Conservation (phyloP, 306 rosid species). For the Inga leiocalycina region DNA sequence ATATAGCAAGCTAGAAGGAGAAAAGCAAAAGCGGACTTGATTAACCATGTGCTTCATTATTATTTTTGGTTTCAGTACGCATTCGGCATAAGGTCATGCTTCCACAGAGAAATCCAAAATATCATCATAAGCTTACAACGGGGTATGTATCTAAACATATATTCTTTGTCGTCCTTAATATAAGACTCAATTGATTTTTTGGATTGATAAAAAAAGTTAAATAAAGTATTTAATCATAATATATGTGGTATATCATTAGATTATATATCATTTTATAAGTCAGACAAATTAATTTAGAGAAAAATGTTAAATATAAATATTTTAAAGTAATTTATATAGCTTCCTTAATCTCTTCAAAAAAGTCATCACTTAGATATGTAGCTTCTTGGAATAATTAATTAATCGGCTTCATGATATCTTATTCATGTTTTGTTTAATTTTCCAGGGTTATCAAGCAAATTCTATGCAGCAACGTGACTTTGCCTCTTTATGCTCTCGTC, state of each 20-base stretch:
- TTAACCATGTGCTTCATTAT: neutral
- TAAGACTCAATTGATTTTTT: no score
- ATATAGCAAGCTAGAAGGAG: neutral
- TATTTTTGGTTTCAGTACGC: conserved; percentile 39
- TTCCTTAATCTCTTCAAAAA: no score
- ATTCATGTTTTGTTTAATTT: neutral
- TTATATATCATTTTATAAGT: no score
- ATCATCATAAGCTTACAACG: conserved; percentile 52
- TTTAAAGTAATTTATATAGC: no score
- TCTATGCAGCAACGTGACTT: conserved; percentile 79
- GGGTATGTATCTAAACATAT: conserved; percentile 49
- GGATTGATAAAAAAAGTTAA: no score
- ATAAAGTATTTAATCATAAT: no score
- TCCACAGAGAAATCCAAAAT: conserved; percentile 45
- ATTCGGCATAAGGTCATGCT: conserved; percentile 46
- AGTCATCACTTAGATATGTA: no score
- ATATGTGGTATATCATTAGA: no score
- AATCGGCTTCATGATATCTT: neutral
- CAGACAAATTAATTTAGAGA: no score
- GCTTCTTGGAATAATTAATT: neutral
- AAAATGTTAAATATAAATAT: no score
- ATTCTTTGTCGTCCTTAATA: no score
- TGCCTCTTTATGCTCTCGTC: conserved; percentile 86
- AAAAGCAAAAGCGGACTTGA: neutral
- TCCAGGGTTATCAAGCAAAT: conserved; percentile 64